Percentiles rank a stretch among this genome's conserved stretches.
phyloP scores from a whole-genome alignment of 805 yeast genomes.

The Candida vartiovaarae region DNA sequence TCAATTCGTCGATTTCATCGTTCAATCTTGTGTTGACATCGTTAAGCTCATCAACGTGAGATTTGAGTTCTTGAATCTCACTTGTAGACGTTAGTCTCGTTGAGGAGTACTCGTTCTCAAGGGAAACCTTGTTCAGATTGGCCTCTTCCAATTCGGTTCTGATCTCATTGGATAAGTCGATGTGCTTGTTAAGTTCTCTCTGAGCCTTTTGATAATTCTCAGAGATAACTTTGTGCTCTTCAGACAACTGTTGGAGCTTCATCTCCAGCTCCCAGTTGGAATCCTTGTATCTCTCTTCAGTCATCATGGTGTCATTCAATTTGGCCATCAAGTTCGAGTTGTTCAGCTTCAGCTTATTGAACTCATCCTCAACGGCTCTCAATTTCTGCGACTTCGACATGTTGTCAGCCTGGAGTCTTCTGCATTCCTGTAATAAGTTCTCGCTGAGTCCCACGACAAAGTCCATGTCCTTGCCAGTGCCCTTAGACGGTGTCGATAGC shows the following conservation, averaged over 20 bases:
- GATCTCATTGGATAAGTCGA: conserved; percentile 28
- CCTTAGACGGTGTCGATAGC: conserved; percentile 14
- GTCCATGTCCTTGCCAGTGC: conserved; percentile 53
- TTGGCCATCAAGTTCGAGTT: conserved; percentile 17
- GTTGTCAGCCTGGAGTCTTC: conserved; percentile 62
- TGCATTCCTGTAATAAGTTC: conserved; percentile 60
- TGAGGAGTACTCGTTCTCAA: conserved; percentile 32
- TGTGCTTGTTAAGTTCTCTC: conserved; percentile 33
- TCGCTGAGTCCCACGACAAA: conserved; percentile 73
- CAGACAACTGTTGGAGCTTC: conserved; percentile 31
- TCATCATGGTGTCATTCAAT: conserved; percentile 21
- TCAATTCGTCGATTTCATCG: conserved; percentile 28
- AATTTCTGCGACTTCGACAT: conserved; percentile 36
- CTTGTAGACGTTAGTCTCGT: conserved; percentile 30
- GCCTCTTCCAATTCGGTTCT: conserved; percentile 44
- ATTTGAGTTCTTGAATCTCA: conserved; percentile 43
- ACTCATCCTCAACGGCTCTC: conserved; percentile 36
- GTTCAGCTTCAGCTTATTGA: conserved; percentile 24
- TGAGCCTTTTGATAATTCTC: conserved; percentile 36
- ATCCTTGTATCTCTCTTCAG: conserved; percentile 48
- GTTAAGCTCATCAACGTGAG: conserved; percentile 51
- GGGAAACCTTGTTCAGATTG: conserved; percentile 31
- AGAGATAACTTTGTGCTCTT: conserved; percentile 29
- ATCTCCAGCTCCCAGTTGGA: conserved; percentile 61
- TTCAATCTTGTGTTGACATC: conserved; percentile 61